A percentile compares a stretch with the other conserved stretches of the same genome.
These are phyloP conservation scores for Colletotrichum costaricense DNA, from an alignment of 2,329 filamentous ascomycete genomes.

Conservation along the genomic window DNA sequence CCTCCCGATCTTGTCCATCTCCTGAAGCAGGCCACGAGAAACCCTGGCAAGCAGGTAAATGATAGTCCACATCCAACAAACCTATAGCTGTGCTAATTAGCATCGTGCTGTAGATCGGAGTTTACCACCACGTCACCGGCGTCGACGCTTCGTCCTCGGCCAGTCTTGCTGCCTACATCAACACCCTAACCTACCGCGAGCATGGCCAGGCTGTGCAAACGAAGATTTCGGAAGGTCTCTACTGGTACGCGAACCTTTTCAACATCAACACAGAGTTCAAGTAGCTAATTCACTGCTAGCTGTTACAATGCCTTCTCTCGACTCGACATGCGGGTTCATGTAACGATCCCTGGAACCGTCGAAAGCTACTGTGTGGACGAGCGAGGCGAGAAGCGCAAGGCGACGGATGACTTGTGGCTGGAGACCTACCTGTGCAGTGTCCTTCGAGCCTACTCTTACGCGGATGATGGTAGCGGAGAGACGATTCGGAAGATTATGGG, in stretches of 20 bases:
- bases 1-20: conserved; percentile 96
- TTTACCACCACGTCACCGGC: conserved; percentile 98
- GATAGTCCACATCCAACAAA: background rate
- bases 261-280: conserved; percentile 45
- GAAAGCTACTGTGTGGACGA: conserved; percentile 99
- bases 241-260: conserved; percentile 71
- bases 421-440: conserved; percentile 98
- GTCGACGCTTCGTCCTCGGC: conserved; percentile 98
- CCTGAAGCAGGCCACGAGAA: conserved; percentile 77
- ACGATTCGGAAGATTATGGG: conserved; percentile 97
- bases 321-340: conserved; percentile 97
- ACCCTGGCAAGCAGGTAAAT: conserved; percentile 65
- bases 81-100: conserved; percentile 33
- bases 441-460: conserved; percentile 93
- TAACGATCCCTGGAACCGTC: conserved; percentile 95
- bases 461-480: conserved; percentile 93
- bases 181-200: conserved; percentile 92
- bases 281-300: conserved; percentile 46
- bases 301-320: conserved; percentile 99
- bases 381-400: conserved; percentile 91
- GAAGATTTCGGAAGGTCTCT: conserved; percentile 94
- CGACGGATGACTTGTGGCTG: conserved; percentile 94
- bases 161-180: conserved; percentile 97
- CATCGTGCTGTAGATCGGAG: conserved; percentile 72
- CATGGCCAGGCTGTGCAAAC: conserved; percentile 76